Evolutionary conservation across 106 monocot species (phyloP).

Genomic region (Posidonia australis): DNA sequence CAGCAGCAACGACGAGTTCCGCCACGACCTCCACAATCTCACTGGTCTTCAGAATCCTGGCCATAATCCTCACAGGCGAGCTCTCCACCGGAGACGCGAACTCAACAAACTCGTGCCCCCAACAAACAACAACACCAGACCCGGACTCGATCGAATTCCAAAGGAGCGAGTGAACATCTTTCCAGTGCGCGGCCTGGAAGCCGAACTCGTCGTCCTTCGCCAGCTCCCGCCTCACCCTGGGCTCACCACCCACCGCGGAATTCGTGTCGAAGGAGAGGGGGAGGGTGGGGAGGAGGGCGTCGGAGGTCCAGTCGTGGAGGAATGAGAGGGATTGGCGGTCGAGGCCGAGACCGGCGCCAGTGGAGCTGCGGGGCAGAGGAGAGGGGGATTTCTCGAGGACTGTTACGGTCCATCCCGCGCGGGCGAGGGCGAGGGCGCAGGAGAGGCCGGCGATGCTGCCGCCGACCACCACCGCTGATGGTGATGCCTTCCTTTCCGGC

Average conservation of each 20-base stretch:
- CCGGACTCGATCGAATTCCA: constrained; percentile 15
- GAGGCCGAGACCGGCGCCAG: constrained; percentile 51
- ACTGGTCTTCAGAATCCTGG: constrained; percentile 18
- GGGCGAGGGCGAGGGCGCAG: constrained; percentile 40
- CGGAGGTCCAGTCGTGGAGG: too few relatives aligned
- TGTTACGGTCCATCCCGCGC: constrained; percentile 35
- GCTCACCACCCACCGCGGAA: constrained; percentile 32
- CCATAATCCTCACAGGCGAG: constrained; percentile 21
- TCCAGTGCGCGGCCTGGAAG: constrained; percentile 67
- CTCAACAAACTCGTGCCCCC: constrained; percentile 61
- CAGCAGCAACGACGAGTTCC: constrained; percentile 74
- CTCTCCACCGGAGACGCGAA: constrained; percentile 11
- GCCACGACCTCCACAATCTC: constrained; percentile 41
- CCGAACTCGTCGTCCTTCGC: constrained; percentile 45
- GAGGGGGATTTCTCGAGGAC: constrained; percentile 41
- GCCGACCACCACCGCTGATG: constrained; percentile 39
- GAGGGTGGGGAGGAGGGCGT: too few relatives aligned
- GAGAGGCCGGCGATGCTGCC: constrained; percentile 64
- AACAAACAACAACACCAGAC: constrained; percentile 19
- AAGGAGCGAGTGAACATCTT: constrained; percentile 46
- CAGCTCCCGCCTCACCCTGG: constrained; percentile 32
- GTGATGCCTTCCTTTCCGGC: background rate
- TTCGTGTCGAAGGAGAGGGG: too few relatives aligned
- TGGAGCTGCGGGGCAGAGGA: constrained; percentile 26
- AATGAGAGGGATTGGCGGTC: too few relatives aligned